Base-by-base conservation (phyloP, 345 rosid species). In the Populus davidiana region DNA sequence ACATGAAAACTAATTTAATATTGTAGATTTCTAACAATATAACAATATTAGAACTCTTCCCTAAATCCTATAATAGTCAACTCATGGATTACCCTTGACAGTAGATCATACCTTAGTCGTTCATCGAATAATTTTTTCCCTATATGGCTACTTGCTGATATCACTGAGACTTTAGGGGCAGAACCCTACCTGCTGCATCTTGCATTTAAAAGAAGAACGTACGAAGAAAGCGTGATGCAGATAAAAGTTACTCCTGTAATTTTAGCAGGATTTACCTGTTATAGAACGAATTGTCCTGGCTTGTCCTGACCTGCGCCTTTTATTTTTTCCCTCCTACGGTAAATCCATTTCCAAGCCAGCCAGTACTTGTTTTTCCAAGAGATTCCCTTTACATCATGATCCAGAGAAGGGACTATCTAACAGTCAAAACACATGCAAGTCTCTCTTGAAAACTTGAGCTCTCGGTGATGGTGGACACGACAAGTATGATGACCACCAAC, bases 401-500 rank as follows among this genome's bases (percentile, higher is more conserved):
- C 62, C 27, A 8, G 21, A 54, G 13, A n/a, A 3, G 29, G 63
- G 63, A 9, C 27, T 10, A n/a, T n/a, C 59, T 20, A 20, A 2
- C 29, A 56, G 27, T n/a, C 63, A 8, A 56, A 56, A n/a, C 63
- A n/a, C 2, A n/a, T 56, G 63, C 2, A 5, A 4, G 6, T n/a
- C 27, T 56, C 44, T 20, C 71, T 17, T 20, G 75, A 62, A 13
- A 61, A 62, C 2, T 41, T 39, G 49, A 69, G 64, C 56, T 59
- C 66, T 21, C 54, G n/a, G 23, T 1, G 7, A 29, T n/a, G 29
- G 29, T n/a, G 56, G 9, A 67, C 10, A 41, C 2, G 1, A 1
- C 8, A 5, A 17, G 50, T 21, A 62, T 62, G 50, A 77, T 77
- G 74, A 72, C 83, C 69, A 52, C n/a, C 68, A 44, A 72, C 61